A percentile compares a stretch with the other conserved stretches of the same genome.
These are phyloP conservation scores for Warburgia ugandensis DNA, from an alignment of 164 flowering plant genomes.

Conservation along the genomic window DNA sequence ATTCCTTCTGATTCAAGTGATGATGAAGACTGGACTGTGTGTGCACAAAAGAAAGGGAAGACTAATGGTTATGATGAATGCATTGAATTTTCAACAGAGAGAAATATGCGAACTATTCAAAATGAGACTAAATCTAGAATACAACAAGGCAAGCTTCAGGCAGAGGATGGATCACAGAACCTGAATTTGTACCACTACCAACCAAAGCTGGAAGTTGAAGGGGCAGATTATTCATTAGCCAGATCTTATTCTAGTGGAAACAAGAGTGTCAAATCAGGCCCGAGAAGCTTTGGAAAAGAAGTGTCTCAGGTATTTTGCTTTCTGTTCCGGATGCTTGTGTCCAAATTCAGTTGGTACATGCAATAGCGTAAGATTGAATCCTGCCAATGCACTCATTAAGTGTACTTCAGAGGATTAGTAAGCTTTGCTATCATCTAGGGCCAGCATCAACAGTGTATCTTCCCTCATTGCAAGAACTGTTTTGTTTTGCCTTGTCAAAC, in stretches of 20 bases:
- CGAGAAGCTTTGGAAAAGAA: slow-evolving; percentile 42
- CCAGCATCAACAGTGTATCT: too few relatives aligned
- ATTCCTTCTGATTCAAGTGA: slow-evolving; percentile 70
- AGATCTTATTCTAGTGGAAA: slow-evolving; percentile 20
- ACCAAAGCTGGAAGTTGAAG: slow-evolving; percentile 19
- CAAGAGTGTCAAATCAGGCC: slow-evolving; percentile 17
- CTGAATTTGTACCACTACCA: too few relatives aligned
- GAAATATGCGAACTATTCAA: slow-evolving; percentile 10
- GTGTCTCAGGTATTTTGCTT: slow-evolving; percentile 45
- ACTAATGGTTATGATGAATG: slow-evolving; percentile 11
- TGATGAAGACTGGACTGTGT: slow-evolving; percentile 60
- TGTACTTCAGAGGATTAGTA: too few relatives aligned
- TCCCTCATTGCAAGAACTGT: too few relatives aligned
- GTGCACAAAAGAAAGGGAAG: slow-evolving; percentile 24
- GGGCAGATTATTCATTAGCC: slow-evolving; percentile 17
- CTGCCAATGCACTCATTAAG: too few relatives aligned
- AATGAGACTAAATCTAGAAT: background rate
- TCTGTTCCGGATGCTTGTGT: background rate
- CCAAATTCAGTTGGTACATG: background rate
- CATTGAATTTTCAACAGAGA: slow-evolving; percentile 11
- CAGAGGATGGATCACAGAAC: too few relatives aligned
- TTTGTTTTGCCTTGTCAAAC: too few relatives aligned
- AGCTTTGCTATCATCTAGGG: too few relatives aligned
- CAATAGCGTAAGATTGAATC: too few relatives aligned
- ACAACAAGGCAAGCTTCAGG: slow-evolving; percentile 12